Conservation (phyloP, 495 filamentous ascomycete species). For the Daldinia vernicosa region DNA sequence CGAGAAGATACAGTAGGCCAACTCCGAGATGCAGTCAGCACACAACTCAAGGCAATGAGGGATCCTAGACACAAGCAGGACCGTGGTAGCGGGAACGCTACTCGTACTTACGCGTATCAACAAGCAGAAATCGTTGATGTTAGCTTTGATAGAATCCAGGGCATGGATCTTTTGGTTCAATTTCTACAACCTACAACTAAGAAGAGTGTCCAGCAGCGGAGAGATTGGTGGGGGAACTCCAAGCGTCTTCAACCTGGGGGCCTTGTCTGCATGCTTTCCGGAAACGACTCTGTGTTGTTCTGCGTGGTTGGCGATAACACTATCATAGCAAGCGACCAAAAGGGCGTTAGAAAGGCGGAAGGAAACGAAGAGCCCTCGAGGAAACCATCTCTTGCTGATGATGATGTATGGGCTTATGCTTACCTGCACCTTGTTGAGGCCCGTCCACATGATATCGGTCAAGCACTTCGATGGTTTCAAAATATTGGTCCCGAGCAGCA, state of each 20-base stretch:
- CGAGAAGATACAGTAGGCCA: constrained; percentile 72
- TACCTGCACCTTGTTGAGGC: constrained; percentile 45
- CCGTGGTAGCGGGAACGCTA: constrained; percentile 31
- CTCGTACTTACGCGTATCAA: constrained; percentile 54
- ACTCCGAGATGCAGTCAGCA: constrained; percentile 64
- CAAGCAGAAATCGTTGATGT: constrained; percentile 48
- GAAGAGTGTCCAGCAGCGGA: constrained; percentile 48
- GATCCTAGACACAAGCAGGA: constrained; percentile 4
- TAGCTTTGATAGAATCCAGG: constrained; percentile 57
- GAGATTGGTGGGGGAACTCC: constrained; percentile 68
- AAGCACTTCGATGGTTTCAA: constrained; percentile 42
- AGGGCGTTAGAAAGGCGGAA: not conserved
- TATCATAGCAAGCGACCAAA: constrained; percentile 28
- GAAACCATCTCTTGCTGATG: constrained; percentile 38
- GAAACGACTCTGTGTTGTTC: constrained; percentile 61
- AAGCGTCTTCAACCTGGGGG: constrained; percentile 66
- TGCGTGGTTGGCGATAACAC: constrained; percentile 59
- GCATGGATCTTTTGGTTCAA: constrained; percentile 62
- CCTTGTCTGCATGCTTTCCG: constrained; percentile 66
- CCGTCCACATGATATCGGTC: constrained; percentile 44
- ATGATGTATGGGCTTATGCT: constrained; percentile 41
- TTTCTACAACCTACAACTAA: constrained; percentile 63
- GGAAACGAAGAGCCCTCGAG: constrained; percentile 3
- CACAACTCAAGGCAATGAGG: constrained; percentile 48
- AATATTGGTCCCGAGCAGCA: constrained; percentile 30